phyloP scores from a whole-genome alignment of 2,329 filamentous ascomycete species.

The Boeremia exigua region DNA sequence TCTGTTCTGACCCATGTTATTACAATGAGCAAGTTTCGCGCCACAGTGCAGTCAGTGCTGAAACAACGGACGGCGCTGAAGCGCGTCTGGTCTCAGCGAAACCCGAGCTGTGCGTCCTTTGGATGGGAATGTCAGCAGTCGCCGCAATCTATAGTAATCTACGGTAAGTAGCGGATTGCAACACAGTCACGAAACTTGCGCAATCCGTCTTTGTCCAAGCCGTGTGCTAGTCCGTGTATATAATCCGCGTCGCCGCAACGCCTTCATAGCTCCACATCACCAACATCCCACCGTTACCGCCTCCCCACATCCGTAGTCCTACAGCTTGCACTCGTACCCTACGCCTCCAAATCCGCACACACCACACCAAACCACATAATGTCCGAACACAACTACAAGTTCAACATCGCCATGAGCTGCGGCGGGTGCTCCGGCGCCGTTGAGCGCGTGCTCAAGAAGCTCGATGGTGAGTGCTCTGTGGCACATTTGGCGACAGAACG shows the following conservation, averaged over 20 bases:
- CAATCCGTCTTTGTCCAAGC: slow-evolving; percentile 10
- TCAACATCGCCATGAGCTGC: slow-evolving; percentile 93
- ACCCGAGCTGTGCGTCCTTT: slow-evolving; percentile 15
- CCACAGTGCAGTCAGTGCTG: slow-evolving; percentile 31
- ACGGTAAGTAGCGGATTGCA: slow-evolving; percentile 14
- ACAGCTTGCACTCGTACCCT: slow-evolving; percentile 3
- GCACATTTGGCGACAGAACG: slow-evolving; percentile 6
- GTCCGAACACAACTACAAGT: slow-evolving; percentile 84
- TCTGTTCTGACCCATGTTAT: slow-evolving; percentile 4
- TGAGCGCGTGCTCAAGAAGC: slow-evolving; percentile 88
- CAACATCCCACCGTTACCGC: slow-evolving; percentile 2
- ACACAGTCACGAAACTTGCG: slow-evolving; percentile 23
- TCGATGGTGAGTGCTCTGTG: slow-evolving; percentile 70
- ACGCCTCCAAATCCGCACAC: not conserved
- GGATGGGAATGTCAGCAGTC: slow-evolving; percentile 19
- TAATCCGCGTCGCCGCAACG: slow-evolving; percentile 9
- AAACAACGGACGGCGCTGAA: slow-evolving; percentile 20
- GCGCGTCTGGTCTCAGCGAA: slow-evolving; percentile 35
- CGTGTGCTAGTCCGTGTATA: slow-evolving; percentile 11
- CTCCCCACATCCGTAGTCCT: not conserved
- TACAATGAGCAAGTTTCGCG: slow-evolving; percentile 46
- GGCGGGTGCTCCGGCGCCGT: slow-evolving; percentile 95
- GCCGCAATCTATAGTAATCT: slow-evolving; percentile 22
- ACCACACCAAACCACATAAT: slow-evolving; percentile 55
- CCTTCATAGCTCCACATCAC: slow-evolving; percentile 10